Conservation (phyloP, 2,329 filamentous ascomycete genomes). For the Botryotinia calthae region DNA sequence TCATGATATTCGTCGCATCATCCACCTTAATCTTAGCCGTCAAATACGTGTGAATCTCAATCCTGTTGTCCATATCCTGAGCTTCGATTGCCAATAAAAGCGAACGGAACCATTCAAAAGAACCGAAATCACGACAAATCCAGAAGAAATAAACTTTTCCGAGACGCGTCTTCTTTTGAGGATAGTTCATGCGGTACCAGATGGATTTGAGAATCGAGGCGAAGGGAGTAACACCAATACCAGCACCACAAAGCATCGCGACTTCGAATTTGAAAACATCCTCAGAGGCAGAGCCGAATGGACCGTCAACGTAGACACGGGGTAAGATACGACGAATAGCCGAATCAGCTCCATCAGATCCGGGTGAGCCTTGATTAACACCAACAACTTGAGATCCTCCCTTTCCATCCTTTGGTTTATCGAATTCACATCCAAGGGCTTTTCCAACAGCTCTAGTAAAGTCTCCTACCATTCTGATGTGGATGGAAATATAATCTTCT, state of each 20-base stretch:
- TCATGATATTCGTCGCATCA: constrained; percentile 89
- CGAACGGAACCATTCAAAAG: constrained; percentile 87
- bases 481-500: constrained; percentile 86
- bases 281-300: constrained; percentile 81
- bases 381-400: constrained; percentile 65
- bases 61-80: constrained; percentile 77
- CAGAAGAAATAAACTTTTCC: constrained; percentile 92
- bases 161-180: constrained; percentile 73
- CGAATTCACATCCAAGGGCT: constrained; percentile 73
- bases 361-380: constrained; percentile 55
- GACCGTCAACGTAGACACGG: constrained; percentile 78
- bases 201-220: constrained; percentile 86
- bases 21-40: constrained; percentile 84
- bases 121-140: constrained; percentile 85
- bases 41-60: constrained; percentile 87
- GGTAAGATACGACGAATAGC: constrained; percentile 71
- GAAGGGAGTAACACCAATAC: constrained; percentile 84
- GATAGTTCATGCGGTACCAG: constrained; percentile 91
- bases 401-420: constrained; percentile 48
- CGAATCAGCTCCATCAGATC: constrained; percentile 58
- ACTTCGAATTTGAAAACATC: constrained; percentile 89
- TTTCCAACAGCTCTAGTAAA: constrained; percentile 71
- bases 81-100: constrained; percentile 81
- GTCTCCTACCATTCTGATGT: constrained; percentile 79
- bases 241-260: constrained; percentile 74